Evolutionary conservation across 106 monocot species (phyloP), one percentile per base, ranked within the genome.

Genomic region (Platanthera zijinensis): DNA sequence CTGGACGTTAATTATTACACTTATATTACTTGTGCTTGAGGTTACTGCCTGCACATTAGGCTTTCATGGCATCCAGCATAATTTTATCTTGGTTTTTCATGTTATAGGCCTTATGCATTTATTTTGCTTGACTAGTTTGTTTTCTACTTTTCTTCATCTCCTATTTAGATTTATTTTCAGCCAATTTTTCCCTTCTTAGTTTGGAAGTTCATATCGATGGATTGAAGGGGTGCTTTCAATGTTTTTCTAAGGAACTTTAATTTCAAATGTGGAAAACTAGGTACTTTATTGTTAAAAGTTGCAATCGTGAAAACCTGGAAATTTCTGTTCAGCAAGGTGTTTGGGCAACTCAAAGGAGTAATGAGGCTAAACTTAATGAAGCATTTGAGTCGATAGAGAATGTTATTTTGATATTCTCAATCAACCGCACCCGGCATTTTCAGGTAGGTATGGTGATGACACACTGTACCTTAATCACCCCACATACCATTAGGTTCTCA

Each of bases 221-320:
- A 56, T 69, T 69, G 57, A 30, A 10, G 75, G 48, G 22, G 73
- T 81, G 59, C 52, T 48, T 18, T 61, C 47, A 80, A 51, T 71
- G 61, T 39, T 5, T 70, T 79, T 82, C 86, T 84, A 79, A 81
- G 49, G 18, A 62, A 48, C 5, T 10, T 83, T 82, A 9, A 77
- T 76, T 57, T 74, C 56, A 48, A 83, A 80, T 57, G 54, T 85
- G 51, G 48, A 82, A 78, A 87, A 78, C 46, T 84, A 99, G 99
- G 94, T 99, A 94, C 84, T 99, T 99, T 88, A 94, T 99, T 85
- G 99, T 99, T 79, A 99, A 99, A 87, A 99, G 99, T 90, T 94
- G 94, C 91, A 99, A 99, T 46, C 87, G 90, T 77, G 99, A 99
- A 86, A 99, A 99, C 84, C 81, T 99, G 86, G 99, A 99, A 86